phyloP scores from a whole-genome alignment of 805 yeast species.

The Candida fluviatilis region DNA sequence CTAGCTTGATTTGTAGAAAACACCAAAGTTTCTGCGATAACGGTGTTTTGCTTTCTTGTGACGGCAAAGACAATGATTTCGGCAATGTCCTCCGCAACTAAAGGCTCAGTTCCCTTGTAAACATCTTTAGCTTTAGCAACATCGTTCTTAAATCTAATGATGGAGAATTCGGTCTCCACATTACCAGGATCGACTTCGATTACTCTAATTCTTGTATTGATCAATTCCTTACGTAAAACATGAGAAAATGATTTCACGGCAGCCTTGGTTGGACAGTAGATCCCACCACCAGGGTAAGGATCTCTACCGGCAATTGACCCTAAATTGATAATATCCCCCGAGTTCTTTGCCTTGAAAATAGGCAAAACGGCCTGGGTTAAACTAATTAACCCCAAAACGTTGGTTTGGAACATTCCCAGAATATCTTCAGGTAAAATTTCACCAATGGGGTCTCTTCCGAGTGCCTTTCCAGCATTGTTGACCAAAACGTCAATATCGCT shows the following conservation, averaged over 20 bases:
- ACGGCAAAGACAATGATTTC: conserved; percentile 66
- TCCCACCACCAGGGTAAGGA: conserved; percentile 74
- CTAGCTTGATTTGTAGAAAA: conserved; percentile 86
- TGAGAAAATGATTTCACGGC: conserved; percentile 70
- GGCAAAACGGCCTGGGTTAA: conserved; percentile 78
- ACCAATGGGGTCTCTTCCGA: conserved; percentile 77
- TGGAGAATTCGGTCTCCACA: conserved; percentile 74
- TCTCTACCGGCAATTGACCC: conserved; percentile 81
- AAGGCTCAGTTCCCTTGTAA: conserved; percentile 65
- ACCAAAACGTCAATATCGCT: conserved; percentile 61
- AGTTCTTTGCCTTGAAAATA: conserved; percentile 62
- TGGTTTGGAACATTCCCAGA: conserved; percentile 75
- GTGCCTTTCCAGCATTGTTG: conserved; percentile 77
- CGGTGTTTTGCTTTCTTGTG: conserved; percentile 67
- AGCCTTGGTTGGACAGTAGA: conserved; percentile 73
- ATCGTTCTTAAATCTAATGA: conserved; percentile 64
- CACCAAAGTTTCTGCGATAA: conserved; percentile 74
- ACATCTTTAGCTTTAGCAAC: conserved; percentile 56
- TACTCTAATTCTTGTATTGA: conserved; percentile 65
- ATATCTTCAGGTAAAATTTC: conserved; percentile 60
- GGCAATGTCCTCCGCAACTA: conserved; percentile 70
- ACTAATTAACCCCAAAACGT: conserved; percentile 80
- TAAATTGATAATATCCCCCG: conserved; percentile 69
- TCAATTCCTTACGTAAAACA: conserved; percentile 69
- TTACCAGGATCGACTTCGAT: conserved; percentile 77